phyloP scores from a whole-genome alignment of 2,329 filamentous ascomycete species.

The Ophiostoma ips region DNA sequence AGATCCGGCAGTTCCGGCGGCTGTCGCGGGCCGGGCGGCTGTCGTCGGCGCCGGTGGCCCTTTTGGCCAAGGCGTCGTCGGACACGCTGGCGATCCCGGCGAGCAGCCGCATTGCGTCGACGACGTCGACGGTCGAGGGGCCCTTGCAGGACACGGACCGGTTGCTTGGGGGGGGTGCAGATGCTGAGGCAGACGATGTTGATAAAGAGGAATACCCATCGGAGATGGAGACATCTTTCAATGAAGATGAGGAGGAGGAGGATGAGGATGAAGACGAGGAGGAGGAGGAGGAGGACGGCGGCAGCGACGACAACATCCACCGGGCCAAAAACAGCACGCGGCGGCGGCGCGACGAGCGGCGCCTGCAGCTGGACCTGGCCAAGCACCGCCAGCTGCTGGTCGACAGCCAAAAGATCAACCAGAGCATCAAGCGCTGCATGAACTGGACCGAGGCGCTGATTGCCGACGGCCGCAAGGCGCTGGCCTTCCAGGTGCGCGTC shows the following conservation, averaged over 20 bases:
- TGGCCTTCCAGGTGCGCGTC: constrained; percentile 66
- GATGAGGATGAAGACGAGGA: constrained; percentile 26
- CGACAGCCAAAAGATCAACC: constrained; percentile 90
- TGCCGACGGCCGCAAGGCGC: constrained; percentile 66
- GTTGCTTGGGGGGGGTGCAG: constrained; percentile 25
- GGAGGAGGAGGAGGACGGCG: not conserved
- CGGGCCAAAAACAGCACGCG: constrained; percentile 31
- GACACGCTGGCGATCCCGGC: constrained; percentile 12
- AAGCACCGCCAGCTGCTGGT: constrained; percentile 81
- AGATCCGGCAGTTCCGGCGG: constrained; percentile 74
- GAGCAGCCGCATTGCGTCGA: constrained; percentile 30
- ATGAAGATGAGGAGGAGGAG: constrained; percentile 23
- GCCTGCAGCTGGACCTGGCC: constrained; percentile 69
- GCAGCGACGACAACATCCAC: not conserved
- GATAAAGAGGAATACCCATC: constrained; percentile 16
- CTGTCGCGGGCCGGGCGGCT: constrained; percentile 69
- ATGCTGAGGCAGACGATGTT: constrained; percentile 30
- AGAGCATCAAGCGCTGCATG: constrained; percentile 79
- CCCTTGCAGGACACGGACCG: constrained; percentile 28
- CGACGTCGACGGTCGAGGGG: constrained; percentile 27
- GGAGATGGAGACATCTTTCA: constrained; percentile 18
- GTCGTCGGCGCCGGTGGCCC: constrained; percentile 28
- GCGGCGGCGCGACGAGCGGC: constrained; percentile 57
- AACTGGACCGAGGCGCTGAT: constrained; percentile 86
- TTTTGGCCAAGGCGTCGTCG: constrained; percentile 10